phyloP scores from a whole-genome alignment of 768 basidiomycete species.

The Harrya chromipes region DNA sequence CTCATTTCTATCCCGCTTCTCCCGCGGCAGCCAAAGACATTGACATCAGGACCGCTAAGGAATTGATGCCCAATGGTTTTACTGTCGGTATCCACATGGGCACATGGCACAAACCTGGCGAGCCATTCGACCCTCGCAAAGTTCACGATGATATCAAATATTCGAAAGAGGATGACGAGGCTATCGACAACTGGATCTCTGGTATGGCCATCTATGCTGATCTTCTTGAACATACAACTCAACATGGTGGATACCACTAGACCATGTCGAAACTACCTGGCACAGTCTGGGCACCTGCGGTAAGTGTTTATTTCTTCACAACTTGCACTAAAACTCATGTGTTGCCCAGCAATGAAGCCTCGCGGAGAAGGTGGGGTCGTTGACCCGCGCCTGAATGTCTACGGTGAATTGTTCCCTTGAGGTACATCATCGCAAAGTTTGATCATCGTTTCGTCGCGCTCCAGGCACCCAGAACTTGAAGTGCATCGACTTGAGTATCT shows the following conservation, averaged over 20 bases:
- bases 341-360: constrained; percentile 53
- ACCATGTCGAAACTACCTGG: constrained; percentile 78
- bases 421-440: constrained; percentile 10
- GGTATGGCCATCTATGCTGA: constrained; percentile 14
- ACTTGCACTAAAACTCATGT: not conserved
- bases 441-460: constrained; percentile 1
- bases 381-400: constrained; percentile 60
- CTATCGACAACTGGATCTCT: constrained; percentile 68
- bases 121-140: constrained; percentile 50
- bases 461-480: constrained; percentile 62
- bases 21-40: constrained; percentile 59
- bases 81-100: constrained; percentile 75
- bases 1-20: constrained; percentile 69
- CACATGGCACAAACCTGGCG: constrained; percentile 57
- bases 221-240: not conserved
- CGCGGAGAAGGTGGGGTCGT: constrained; percentile 64
- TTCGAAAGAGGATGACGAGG: constrained; percentile 63
- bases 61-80: constrained; percentile 55
- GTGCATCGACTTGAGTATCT: constrained; percentile 66
- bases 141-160: constrained; percentile 66
- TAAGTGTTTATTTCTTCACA: not conserved
- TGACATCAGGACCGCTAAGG: constrained; percentile 65
- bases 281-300: constrained; percentile 57
- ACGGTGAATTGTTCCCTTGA: constrained; percentile 26
- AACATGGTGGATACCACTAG: constrained; percentile 4